A percentile compares a stretch with the other conserved stretches of the same genome.
phyloP scores from a whole-genome alignment of 164 flowering plant species.

The Dillenia turbinata region DNA sequence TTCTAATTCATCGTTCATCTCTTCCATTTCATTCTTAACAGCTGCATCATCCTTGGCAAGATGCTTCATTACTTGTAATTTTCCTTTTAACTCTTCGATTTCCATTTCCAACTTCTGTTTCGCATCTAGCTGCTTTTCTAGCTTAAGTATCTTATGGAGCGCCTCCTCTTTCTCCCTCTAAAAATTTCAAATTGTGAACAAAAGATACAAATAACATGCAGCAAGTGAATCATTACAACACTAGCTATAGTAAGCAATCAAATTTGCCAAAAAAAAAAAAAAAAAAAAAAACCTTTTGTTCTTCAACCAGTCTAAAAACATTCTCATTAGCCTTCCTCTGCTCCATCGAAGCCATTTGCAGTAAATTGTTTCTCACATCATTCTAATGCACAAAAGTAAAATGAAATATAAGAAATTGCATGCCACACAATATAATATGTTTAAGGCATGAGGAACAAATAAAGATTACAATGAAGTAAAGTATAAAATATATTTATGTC shows the following conservation, averaged over 20 bases:
- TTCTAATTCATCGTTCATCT: constrained; percentile 39
- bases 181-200: constrained; percentile 8
- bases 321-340: constrained; percentile 62
- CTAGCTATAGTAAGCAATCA: background rate
- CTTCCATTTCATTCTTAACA: constrained; percentile 38
- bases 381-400: constrained; percentile 35
- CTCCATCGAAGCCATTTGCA: constrained; percentile 49
- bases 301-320: constrained; percentile 53
- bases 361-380: constrained; percentile 37
- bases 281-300: no score
- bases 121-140: constrained; percentile 51
- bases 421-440: no score
- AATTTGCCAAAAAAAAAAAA: background rate
- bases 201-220: background rate
- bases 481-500: no score
- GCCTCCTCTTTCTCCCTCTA: constrained; percentile 66
- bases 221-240: background rate
- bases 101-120: constrained; percentile 68
- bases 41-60: constrained; percentile 51
- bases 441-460: no score
- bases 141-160: constrained; percentile 36
- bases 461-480: no score
- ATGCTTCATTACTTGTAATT: constrained; percentile 59
- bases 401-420: no score
- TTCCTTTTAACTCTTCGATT: constrained; percentile 61